Conservation (phyloP, 2,329 filamentous ascomycete species). For the Fusarium nanum region DNA sequence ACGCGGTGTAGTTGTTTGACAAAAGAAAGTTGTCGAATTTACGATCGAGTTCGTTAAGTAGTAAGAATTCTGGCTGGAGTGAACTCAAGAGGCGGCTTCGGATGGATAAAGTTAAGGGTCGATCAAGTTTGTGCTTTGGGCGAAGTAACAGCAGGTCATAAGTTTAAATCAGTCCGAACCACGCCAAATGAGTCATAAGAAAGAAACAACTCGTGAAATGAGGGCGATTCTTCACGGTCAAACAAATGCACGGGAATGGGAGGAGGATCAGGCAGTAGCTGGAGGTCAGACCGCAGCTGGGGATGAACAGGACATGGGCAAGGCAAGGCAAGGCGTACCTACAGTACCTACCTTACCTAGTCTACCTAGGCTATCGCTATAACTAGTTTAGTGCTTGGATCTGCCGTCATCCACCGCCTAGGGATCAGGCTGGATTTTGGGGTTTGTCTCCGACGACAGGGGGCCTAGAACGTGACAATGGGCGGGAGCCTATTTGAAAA, state of each 20-base stretch:
- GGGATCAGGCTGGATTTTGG: slow-evolving; percentile 25
- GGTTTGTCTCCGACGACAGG: slow-evolving; percentile 25
- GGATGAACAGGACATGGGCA: slow-evolving; percentile 28
- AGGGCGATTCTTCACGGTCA: slow-evolving; percentile 23
- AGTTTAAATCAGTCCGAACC: slow-evolving; percentile 27
- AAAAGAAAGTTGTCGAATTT: slow-evolving; percentile 15
- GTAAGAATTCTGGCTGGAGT: slow-evolving; percentile 8
- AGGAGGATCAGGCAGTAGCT: slow-evolving; percentile 44
- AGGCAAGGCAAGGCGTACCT: slow-evolving; percentile 31
- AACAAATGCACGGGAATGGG: slow-evolving; percentile 27
- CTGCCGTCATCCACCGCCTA: slow-evolving; percentile 44
- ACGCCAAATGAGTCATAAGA: slow-evolving; percentile 37
- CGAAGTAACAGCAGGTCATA: slow-evolving; percentile 15
- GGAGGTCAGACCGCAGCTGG: slow-evolving; percentile 46
- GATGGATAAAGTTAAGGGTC: slow-evolving; percentile 5
- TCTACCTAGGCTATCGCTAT: slow-evolving; percentile 25
- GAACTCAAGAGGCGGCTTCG: slow-evolving; percentile 9
- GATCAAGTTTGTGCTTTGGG: background rate
- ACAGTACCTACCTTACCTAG: background rate
- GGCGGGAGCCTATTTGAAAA: background rate
- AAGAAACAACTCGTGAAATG: slow-evolving; percentile 25
- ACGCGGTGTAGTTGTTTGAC: background rate
- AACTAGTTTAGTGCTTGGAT: slow-evolving; percentile 36
- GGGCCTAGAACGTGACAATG: background rate
- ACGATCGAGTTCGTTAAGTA: slow-evolving; percentile 21